Evolutionary conservation across 2,329 filamentous ascomycete genomes (phyloP), one percentile per base, ranked within the genome.

Genomic region (Tolypocladium tundrense): DNA sequence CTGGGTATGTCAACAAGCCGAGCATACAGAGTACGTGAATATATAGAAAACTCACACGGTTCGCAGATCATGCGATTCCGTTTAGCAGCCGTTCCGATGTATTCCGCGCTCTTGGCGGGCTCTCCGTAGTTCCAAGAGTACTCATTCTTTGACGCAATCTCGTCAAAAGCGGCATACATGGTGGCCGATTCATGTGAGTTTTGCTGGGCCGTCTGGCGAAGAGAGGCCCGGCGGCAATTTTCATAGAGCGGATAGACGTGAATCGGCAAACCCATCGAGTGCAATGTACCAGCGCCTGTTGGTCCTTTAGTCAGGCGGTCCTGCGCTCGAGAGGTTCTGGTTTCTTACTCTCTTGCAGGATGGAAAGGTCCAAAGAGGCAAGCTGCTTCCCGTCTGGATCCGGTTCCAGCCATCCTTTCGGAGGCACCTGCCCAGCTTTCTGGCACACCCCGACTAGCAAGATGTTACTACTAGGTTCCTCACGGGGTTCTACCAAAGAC

Each of bases 211-310:
- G 79, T 77, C 63, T 88, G 85, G 1, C 72, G 67, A 1, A 77
- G 73, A 61, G 81, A 73, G 0, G 83, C 84, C 39, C 85, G 76
- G 57, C 85, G 84, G 0, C 72, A 82, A 61, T 86, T 87, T 62
- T 88, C 86, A 63, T 86, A 88, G 0, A 88, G 65, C 0, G 86
- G 84, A 63, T 88, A 88, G 0, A 88, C 74, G 39, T 88, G 85
- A 13, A 88, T 85, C 0, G 86, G 85, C 0, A 81, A 75, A 0
- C 85, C 84, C 13, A 88, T 79, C 2, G 73, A 73, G 63, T 88
- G 85, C 2, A 73, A 71, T 1, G 78, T 76, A 1, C 82, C 84
- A 14, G 83, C 65, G 63, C 81, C 82, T 85, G 14, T 14, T 16
- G 4, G 61, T 69, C 55, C 3, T 45, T 8, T 11, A n/a, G 16